Base-by-base conservation (phyloP, 805 yeast species). In the Kluyveromyces wickerhamii region DNA sequence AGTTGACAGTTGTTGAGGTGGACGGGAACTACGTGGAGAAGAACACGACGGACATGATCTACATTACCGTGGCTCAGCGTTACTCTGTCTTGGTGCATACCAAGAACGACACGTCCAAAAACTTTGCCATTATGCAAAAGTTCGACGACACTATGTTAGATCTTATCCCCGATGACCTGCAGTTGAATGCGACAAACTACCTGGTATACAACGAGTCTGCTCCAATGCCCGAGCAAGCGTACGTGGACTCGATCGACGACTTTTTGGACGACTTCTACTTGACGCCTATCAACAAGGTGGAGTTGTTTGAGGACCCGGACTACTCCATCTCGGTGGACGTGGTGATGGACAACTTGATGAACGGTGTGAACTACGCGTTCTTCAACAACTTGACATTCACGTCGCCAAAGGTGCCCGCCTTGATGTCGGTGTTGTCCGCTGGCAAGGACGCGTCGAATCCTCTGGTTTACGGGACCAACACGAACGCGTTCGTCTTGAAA, bases 321-420 rank as follows among this genome's bases (percentile, higher is more conserved):
- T 67, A 71, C 45, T 66, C 67, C 37, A 69, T 87, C 49, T 68
- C 74, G n/a, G 65, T 92, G 34, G 77, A 76, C 48, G 88, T 92
- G 38, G 57, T 61, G 18, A 87, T 92, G 96, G 79, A 80, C 58
- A 84, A 85, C 67, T 69, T 92, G 60, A 71, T 69, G 32, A 67
- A 86, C 59, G 98, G 98, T 66, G 69, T 79, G 43, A 87, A 87
- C 66, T 92, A 92, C 57, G 97, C 97, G n/a, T 82, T 89, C 65
- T 86, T 89, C 79, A 88, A 89, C 69, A 80, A 85, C 56, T 67
- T 83, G 52, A 72, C 94, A 16, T 92, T 74, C 62, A 66, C 72
- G 22, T 57, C 72, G 24, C 95, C 97, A 44, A 80, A 76, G 61
- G 94, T 89, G 11, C 98, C 98, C 32, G 65, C 88, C 5, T 65